Evolutionary conservation across 2,329 filamentous ascomycete genomes (phyloP).

Genomic region (Penicillium capsulatum): DNA sequence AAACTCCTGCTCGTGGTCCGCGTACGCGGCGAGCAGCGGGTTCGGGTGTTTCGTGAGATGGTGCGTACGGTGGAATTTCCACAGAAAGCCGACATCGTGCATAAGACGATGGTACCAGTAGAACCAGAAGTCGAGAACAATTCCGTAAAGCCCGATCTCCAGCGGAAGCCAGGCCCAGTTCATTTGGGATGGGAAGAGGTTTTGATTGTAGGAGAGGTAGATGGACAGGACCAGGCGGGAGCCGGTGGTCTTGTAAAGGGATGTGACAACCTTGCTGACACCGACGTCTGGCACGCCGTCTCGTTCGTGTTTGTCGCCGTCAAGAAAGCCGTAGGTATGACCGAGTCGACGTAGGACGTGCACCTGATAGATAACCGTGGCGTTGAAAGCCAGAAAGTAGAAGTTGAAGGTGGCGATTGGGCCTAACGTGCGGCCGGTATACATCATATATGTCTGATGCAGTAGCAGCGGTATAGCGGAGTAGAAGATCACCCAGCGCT

Average conservation of each 20-base stretch:
- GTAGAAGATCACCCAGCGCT: conserved; percentile 24
- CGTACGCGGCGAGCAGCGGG: conserved; percentile 23
- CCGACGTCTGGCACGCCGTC: conserved; percentile 27
- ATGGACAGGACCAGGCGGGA: conserved; percentile 24
- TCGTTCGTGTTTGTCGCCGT: conserved; percentile 25
- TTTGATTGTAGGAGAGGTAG: conserved; percentile 19
- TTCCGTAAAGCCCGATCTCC: conserved; percentile 21
- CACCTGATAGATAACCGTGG: conserved; percentile 23
- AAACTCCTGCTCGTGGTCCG: conserved; percentile 25
- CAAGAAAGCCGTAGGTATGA: conserved; percentile 24
- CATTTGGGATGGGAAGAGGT: conserved; percentile 15
- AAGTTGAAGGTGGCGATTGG: conserved; percentile 19
- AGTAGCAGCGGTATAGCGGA: conserved; percentile 20
- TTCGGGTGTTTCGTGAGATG: conserved; percentile 27
- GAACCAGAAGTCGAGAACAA: conserved; percentile 29
- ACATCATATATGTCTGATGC: conserved; percentile 22
- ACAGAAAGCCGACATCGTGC: conserved; percentile 21
- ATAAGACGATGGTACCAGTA: conserved; percentile 28
- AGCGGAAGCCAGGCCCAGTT: conserved; percentile 21
- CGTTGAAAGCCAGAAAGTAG: conserved; percentile 21
- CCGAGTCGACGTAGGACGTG: conserved; percentile 24
- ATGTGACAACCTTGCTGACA: conserved; percentile 23
- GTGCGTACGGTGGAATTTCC: conserved; percentile 28
- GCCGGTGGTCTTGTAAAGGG: conserved; percentile 22
- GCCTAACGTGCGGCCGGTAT: conserved; percentile 20